A percentile compares a stretch with the other conserved stretches of the same genome.
Evolutionary conservation across 139 green algal species (phyloP).

Genomic region (Chlamydomonas schloesseri): DNA sequence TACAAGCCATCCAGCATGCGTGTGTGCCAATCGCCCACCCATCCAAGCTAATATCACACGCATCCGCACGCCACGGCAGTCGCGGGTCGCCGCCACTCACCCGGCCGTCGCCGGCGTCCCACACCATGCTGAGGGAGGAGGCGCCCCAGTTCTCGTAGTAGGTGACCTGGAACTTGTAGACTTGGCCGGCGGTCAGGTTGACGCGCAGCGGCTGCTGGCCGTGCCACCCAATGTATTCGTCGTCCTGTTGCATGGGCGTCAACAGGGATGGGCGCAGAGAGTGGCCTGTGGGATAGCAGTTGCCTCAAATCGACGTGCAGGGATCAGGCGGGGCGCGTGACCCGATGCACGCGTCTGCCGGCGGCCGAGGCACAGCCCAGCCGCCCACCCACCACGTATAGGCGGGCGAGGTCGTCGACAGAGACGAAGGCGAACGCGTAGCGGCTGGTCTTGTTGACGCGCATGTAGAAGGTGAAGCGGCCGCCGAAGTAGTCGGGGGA

Average conservation of each 20-base stretch:
- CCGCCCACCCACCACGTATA: constrained; percentile 7
- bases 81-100: too few species aligned
- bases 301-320: background rate
- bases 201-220: background rate
- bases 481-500: background rate
- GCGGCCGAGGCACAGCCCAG: too few species aligned
- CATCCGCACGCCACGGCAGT: too few species aligned
- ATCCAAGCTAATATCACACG: too few species aligned
- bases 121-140: background rate
- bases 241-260: background rate
- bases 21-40: too few species aligned
- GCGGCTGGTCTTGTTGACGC: background rate
- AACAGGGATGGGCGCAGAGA: background rate
- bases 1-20: too few species aligned
- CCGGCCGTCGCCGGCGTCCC: background rate
- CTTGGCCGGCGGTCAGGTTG: background rate
- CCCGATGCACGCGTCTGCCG: too few species aligned
- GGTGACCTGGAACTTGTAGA: background rate
- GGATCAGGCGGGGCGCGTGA: too few species aligned
- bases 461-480: constrained; percentile 49
- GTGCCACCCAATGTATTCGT: background rate
- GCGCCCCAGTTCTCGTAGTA: background rate
- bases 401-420: background rate
- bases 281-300: too few species aligned
- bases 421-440: background rate